Base-by-base conservation (phyloP, 208 protist genomes). In the Trypanosoma melophagium region DNA sequence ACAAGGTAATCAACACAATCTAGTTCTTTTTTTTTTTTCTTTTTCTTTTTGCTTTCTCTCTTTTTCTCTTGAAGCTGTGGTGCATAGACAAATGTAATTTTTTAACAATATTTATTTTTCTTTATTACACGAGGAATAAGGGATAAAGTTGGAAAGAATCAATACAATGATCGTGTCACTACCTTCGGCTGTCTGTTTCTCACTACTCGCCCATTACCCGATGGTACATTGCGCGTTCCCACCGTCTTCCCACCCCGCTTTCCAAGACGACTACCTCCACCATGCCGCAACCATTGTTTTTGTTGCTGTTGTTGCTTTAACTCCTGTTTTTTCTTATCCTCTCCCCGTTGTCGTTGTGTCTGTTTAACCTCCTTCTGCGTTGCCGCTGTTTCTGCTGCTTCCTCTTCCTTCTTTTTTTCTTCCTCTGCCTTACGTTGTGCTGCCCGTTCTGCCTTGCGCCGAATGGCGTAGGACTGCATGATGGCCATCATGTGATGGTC, bases 381-480 rank as follows among this genome's bases (percentile, higher is more conserved):
- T 35, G 28, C 5, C 28, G n/a, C n/a, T n/a, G n/a, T n/a, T n/a
- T n/a, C n/a, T n/a, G n/a, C n/a, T n/a, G n/a, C 17, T 4, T 56
- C 12, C 3, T 35, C 25, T 41, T 60, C 69, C 16, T 13, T 52
- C 45, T 58, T 69, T 25, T 83, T 66, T 50, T 76, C 21, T 17
- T 74, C 61, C 50, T 68, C 45, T 17, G 10, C 28, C 31, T 66
- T 10, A 7, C 42, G 17, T 52, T 76, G 42, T 40, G 64, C 77
- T 25, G 69, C 74, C 38, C 72, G 83, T 72, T 96, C 87, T 17
- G 74, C 83, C 65, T 92, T 92, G 42, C 90, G 80, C 35, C 87
- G 84, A 1, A 81, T 21, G 9, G 91, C 86, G 68, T 90, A 96
- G 12, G 87, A 91, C 70, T 94, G 80, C 90, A 96, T 96, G 21